A percentile compares a stretch with the other conserved stretches of the same genome.
phyloP scores from a whole-genome alignment of 495 filamentous ascomycete genomes.

The Friedmanniomyces endolithicus region DNA sequence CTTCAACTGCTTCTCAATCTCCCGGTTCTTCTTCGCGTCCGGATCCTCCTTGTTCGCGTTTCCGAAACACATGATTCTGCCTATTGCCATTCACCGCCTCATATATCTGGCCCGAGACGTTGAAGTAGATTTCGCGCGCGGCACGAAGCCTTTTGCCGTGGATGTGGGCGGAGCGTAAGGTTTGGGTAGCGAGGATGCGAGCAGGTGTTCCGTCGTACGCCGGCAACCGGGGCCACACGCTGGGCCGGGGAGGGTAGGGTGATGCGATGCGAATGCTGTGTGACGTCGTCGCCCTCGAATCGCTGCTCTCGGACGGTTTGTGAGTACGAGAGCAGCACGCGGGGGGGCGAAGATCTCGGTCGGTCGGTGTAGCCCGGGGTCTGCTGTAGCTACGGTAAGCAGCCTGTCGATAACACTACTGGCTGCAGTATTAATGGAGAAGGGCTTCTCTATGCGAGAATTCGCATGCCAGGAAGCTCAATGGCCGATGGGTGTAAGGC shows the following conservation, averaged over 20 bases:
- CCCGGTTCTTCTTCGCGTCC: conserved; percentile 34
- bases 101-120: not conserved
- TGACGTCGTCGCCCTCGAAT: not conserved
- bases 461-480: not conserved
- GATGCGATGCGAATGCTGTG: not conserved
- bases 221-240: not conserved
- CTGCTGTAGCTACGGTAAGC: not conserved
- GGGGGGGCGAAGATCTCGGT: not conserved
- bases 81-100: conserved; percentile 12
- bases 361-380: not conserved
- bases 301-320: not conserved
- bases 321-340: not conserved
- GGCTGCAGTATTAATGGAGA: not conserved
- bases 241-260: not conserved
- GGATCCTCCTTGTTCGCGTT: conserved; percentile 21
- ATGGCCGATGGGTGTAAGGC: not conserved
- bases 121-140: not conserved
- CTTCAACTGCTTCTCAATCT: conserved; percentile 36
- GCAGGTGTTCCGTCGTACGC: not conserved
- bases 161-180: not conserved
- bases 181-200: conserved; percentile 1
- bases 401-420: not conserved
- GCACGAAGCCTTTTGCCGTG: not conserved
- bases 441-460: not conserved
- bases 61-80: conserved; percentile 24